Percentiles rank a stretch among this genome's conserved stretches.
Conservation (phyloP, 2,329 filamentous ascomycete species). For the Microsporum audouinii region DNA sequence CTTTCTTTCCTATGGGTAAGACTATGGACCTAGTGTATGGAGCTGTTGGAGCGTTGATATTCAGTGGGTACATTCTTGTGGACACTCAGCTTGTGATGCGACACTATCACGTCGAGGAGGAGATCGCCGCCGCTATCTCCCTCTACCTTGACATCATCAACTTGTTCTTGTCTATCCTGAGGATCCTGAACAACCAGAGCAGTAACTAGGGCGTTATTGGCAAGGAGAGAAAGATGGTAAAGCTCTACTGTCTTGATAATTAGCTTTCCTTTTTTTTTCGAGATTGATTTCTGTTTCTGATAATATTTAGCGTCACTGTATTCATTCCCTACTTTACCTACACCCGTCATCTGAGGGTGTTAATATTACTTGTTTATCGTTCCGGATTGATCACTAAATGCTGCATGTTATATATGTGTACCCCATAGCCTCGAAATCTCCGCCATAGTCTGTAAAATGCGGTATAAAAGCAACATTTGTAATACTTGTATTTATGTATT, state of each 20-base stretch:
- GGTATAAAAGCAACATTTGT: neutral
- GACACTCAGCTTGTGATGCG: constrained; percentile 94
- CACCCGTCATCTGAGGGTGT: neutral
- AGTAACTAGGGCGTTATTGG: constrained; percentile 58
- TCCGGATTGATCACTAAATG: neutral
- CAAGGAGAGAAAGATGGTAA: neutral
- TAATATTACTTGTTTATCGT: neutral
- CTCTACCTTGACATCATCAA: constrained; percentile 96
- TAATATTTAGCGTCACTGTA: neutral
- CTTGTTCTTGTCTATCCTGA: constrained; percentile 86
- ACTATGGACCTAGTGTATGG: constrained; percentile 78
- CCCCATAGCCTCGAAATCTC: too few relatives aligned
- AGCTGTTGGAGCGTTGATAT: constrained; percentile 69
- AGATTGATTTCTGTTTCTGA: neutral
- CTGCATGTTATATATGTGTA: too few relatives aligned
- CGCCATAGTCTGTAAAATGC: neutral
- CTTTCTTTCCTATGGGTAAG: constrained; percentile 75
- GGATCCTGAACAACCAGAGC: constrained; percentile 90
- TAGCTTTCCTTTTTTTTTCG: neutral
- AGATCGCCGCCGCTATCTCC: constrained; percentile 89
- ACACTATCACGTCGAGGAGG: constrained; percentile 94
- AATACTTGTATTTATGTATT: neutral
- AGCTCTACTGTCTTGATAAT: neutral
- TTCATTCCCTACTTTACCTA: neutral
- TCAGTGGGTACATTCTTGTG: constrained; percentile 88